Base-by-base conservation (phyloP, 2,329 filamentous ascomycete genomes). In the Aquanectria penicillioides region DNA sequence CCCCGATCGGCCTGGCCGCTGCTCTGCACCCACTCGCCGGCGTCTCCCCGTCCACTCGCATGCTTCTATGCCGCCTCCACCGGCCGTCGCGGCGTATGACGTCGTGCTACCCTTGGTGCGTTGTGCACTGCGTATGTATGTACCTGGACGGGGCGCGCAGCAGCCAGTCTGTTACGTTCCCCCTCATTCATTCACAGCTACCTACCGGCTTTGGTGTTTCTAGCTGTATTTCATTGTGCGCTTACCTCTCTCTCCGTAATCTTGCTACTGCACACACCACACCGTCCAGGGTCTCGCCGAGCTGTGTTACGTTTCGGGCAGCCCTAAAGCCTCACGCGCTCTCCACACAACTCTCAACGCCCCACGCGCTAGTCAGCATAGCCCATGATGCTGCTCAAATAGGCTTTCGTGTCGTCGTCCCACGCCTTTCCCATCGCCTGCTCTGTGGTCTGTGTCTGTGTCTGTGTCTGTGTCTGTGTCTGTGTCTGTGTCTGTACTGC, bases 1-100 rank as follows among this genome's bases (percentile, higher is more conserved):
- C 59, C 51, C 67, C 66, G 66, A 69, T 69, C 67, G 67, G 67
- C 52, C 48, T 50, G 54, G 25, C 67, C 67, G 67, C 43, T 48
- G 23, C 40, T 34, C 44, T 55, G 54, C 48, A 18, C 52, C 64
- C 63, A 61, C 61, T 57, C 44, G 28, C 33, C 37, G 26, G 8
- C 36, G 12, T 41, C 34, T 25, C 36, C 31, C 37, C 37, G 28
- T 38, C 25, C 38, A 31, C 20, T 25, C 23, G 40, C 22, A 23
- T 23, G 40, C 20, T 44, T 44, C 28, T 28, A 44, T 26, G 38
- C 49, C 49, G 38, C 49, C 29, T 25, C 15, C 29, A 23, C 40
- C 40, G 40, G 25, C 20, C 22, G 38, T 22, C 36, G 22, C 20
- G 43, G 15, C 22, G n/a, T 28, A 53, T 61, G 57, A 61, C 57